A percentile compares a stretch with the other conserved stretches of the same genome.
Evolutionary conservation across 306 rosid genomes (phyloP).

Genomic region (Dryas drummondii): DNA sequence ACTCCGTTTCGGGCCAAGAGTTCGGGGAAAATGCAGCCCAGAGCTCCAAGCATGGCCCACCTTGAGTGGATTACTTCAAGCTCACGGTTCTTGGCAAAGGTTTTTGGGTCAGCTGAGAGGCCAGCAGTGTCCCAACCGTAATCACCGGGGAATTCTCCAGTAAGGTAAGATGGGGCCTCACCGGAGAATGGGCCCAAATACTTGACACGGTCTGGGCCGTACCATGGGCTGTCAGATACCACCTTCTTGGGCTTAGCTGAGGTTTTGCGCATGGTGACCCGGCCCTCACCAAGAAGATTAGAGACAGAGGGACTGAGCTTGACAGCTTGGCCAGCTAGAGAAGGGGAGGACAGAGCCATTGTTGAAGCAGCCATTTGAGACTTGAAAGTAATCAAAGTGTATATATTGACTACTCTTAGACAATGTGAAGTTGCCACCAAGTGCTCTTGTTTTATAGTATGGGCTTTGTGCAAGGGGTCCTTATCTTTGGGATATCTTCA

Average conservation of each 20-base stretch:
- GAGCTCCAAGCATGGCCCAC: constrained; percentile 35
- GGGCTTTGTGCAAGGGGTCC: not conserved
- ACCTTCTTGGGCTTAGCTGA: constrained; percentile 17
- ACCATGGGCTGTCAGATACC: constrained; percentile 36
- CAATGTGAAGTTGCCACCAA: not conserved
- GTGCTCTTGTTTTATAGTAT: not conserved
- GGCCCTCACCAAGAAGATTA: constrained; percentile 25
- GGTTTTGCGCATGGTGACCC: constrained; percentile 32
- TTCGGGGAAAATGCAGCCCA: constrained; percentile 41
- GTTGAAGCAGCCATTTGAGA: constrained; percentile 32
- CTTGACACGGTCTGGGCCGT: constrained; percentile 35
- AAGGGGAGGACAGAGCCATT: constrained; percentile 39
- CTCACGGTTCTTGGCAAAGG: constrained; percentile 38
- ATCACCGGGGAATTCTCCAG: constrained; percentile 39
- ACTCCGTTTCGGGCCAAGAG: constrained; percentile 39
- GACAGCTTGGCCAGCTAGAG: constrained; percentile 37
- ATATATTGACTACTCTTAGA: not conserved
- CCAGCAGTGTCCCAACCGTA: constrained; percentile 48
- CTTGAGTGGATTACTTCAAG: constrained; percentile 36
- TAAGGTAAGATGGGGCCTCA: constrained; percentile 33
- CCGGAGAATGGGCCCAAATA: constrained; percentile 47
- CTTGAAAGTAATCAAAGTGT: not conserved
- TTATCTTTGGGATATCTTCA: constrained; percentile 29
- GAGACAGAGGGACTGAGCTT: constrained; percentile 18
- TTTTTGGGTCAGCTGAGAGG: constrained; percentile 35